Conservation (phyloP, 441 rosid species). For the Gossypium schwendimanii region DNA sequence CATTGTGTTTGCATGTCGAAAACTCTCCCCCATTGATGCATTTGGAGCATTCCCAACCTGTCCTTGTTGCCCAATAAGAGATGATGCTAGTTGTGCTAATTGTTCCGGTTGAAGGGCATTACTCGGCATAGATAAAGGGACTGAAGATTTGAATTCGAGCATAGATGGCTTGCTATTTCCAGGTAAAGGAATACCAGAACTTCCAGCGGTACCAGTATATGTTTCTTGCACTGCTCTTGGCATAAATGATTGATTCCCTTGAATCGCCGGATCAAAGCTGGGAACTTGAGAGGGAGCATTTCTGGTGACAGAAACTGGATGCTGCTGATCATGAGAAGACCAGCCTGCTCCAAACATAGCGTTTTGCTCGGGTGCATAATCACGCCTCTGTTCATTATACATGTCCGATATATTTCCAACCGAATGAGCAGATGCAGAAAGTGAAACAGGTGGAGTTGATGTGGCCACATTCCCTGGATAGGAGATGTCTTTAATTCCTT, state of each 20-base stretch:
- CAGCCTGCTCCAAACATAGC: slow-evolving; percentile 24
- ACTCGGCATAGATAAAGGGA: slow-evolving; percentile 25
- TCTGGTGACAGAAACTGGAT: slow-evolving; percentile 29
- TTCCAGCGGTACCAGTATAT: slow-evolving; percentile 25
- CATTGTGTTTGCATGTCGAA: slow-evolving; percentile 24
- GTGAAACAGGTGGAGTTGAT: slow-evolving; percentile 31
- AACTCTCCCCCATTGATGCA: slow-evolving; percentile 27
- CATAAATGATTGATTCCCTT: slow-evolving; percentile 26
- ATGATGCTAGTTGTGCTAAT: slow-evolving; percentile 64
- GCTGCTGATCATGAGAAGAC: slow-evolving; percentile 43
- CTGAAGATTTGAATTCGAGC: slow-evolving; percentile 27
- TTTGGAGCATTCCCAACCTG: slow-evolving; percentile 36
- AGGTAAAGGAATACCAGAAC: slow-evolving; percentile 26
- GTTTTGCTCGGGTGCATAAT: slow-evolving; percentile 34
- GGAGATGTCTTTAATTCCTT: slow-evolving; percentile 27
- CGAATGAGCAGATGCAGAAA: slow-evolving; percentile 27
- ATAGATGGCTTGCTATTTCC: slow-evolving; percentile 21
- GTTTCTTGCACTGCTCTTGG: slow-evolving; percentile 34
- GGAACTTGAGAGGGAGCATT: slow-evolving; percentile 34
- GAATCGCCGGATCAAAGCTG: slow-evolving; percentile 26
- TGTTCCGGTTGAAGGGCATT: slow-evolving; percentile 58
- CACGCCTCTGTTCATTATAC: slow-evolving; percentile 36
- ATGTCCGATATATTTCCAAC: slow-evolving; percentile 31
- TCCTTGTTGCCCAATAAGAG: slow-evolving; percentile 59
- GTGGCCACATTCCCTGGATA: slow-evolving; percentile 24